Base-by-base conservation (phyloP, 2,329 filamentous ascomycete species). In the Huntiella decipiens region DNA sequence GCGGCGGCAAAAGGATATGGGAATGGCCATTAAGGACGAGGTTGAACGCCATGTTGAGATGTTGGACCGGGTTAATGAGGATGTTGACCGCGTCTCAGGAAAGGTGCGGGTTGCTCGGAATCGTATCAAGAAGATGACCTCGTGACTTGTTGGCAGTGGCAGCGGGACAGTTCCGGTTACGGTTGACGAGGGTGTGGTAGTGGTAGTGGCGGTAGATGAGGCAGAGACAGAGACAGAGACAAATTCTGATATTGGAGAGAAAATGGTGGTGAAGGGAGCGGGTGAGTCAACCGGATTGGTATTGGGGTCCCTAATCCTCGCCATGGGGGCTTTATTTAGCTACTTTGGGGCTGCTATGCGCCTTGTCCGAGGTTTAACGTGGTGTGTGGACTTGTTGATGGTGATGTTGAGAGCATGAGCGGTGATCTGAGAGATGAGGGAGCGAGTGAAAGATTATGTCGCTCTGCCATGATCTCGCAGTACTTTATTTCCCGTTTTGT, bases 61-160 rank as follows among this genome's bases (percentile, higher is more conserved):
- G 71, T 64, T 91, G 28, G 70, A 74, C 10, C 60, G 74, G 52
- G 57, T 86, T 51, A 77, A 79, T 51, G 66, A 75, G 46, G 79
- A 86, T 60, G 70, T 71, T 2, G 74, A 78, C 51, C 65, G 78
- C 4, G 65, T 85, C 12, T 67, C 70, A 38, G 69, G 69, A 50
- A 88, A 88, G 68, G 61, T 87, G 47, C 67, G 70, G 51, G 73
- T 87, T 50, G 82, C 77, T n/a, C 84, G 81, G 64, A 76, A 77
- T 55, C 70, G 81, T 48, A 71, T 78, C 49, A 71, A 67, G 57
- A 81, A 79, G 64, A 75, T 86, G 34, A 32, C 44, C 15, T 46
- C 44, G 54, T 70, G 64, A 66, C 49, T 52, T 44, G 32, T 34
- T 44, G 44, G 44, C 40, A 49, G 47, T 49, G 44, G 40, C 19